phyloP scores from a whole-genome alignment of 306 rosid species.

The Quercus berberidifolia region DNA sequence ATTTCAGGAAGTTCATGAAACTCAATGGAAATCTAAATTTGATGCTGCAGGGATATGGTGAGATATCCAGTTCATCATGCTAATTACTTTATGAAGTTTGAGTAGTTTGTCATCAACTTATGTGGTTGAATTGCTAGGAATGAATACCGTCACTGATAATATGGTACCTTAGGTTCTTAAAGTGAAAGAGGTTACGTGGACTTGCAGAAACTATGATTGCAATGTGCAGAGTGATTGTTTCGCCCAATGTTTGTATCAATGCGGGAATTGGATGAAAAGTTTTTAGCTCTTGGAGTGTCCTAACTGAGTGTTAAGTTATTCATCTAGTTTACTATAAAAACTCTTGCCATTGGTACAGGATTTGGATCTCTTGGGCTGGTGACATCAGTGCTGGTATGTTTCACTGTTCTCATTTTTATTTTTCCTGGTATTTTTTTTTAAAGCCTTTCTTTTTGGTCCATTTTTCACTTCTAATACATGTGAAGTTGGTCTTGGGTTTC shows the following conservation, averaged over 20 bases:
- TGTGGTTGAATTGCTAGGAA: constrained; percentile 53
- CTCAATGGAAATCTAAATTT: constrained; percentile 78
- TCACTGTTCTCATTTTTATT: neutral
- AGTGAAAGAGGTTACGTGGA: constrained; percentile 99
- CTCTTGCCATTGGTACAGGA: constrained; percentile 42
- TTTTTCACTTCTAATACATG: neutral
- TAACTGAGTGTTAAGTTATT: neutral
- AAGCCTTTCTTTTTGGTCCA: neutral
- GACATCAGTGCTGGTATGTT: constrained; percentile 92
- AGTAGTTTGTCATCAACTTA: constrained; percentile 13
- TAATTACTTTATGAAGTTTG: neutral
- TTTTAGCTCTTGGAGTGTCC: neutral
- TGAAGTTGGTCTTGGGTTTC: constrained; percentile 11
- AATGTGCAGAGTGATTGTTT: constrained; percentile 97
- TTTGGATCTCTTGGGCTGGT: constrained; percentile 96
- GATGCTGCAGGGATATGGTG: constrained; percentile 97
- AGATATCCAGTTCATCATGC: constrained; percentile 17
- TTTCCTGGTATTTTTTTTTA: neutral
- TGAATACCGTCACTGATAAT: constrained; percentile 94
- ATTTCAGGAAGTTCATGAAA: constrained; percentile 91
- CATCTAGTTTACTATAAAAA: constrained; percentile 4
- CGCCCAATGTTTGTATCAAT: constrained; percentile 71
- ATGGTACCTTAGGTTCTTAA: constrained; percentile 97
- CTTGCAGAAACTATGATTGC: constrained; percentile 98
- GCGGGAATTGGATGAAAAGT: neutral